These are phyloP conservation scores for Simplicillium sp. DNA, from an alignment of 2,329 filamentous ascomycete genomes.

Conservation along the genomic window DNA sequence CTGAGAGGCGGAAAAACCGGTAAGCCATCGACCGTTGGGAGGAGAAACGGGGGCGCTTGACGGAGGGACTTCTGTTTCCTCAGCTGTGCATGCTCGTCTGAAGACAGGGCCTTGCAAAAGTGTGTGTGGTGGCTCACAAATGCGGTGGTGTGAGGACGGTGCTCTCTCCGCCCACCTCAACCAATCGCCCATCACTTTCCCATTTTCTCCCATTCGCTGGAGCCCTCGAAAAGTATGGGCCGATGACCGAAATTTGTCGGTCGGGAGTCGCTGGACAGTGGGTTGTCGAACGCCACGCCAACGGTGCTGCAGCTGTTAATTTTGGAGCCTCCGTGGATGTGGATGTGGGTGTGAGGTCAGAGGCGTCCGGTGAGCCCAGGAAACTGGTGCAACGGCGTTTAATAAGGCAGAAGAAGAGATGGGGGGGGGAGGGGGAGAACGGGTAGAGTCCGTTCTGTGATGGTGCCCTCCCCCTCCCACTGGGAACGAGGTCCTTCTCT, in stretches of 20 bases:
- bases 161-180: not conserved
- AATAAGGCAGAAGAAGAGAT: too few relatives aligned
- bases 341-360: too few relatives aligned
- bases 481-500: too few relatives aligned
- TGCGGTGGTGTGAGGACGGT: too few relatives aligned
- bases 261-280: slow-evolving; percentile 5
- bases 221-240: not conserved
- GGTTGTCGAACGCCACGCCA: slow-evolving; percentile 4
- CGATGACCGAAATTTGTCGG: slow-evolving; percentile 8
- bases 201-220: not conserved
- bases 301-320: slow-evolving; percentile 8
- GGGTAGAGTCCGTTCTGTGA: not conserved
- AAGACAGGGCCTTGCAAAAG: too few relatives aligned
- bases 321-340: too few relatives aligned
- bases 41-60: slow-evolving; percentile 51
- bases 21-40: slow-evolving; percentile 22
- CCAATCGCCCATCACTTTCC: too few relatives aligned
- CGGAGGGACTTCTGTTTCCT: slow-evolving; percentile 60
- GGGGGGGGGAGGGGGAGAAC: too few relatives aligned
- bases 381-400: slow-evolving; percentile 3
- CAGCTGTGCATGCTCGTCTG: too few relatives aligned
- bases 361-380: slow-evolving; percentile 1
- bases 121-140: too few relatives aligned
- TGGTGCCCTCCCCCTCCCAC: too few relatives aligned
- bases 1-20: too few relatives aligned